phyloP scores from a whole-genome alignment of 1,139 yeast species.

The Blastobotrys indianensis region DNA sequence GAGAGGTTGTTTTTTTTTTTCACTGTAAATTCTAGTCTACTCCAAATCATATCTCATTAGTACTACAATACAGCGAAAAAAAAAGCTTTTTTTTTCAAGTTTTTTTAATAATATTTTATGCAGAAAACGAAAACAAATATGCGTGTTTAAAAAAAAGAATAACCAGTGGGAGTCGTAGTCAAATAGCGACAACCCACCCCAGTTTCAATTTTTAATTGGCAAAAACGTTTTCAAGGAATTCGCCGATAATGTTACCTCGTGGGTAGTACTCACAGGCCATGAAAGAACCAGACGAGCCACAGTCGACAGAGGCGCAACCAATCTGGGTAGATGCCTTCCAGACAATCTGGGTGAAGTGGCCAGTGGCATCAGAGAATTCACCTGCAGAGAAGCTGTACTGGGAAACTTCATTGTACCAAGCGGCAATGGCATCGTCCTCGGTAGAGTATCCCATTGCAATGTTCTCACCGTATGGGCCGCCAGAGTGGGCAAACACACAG shows the following conservation, averaged over 20 bases:
- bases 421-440: slow-evolving; percentile 58
- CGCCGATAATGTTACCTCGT: slow-evolving; percentile 38
- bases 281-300: slow-evolving; percentile 32
- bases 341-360: slow-evolving; percentile 82
- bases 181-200: no score
- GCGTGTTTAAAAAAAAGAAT: no score
- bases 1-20: no score
- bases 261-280: slow-evolving; percentile 39
- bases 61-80: no score
- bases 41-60: no score
- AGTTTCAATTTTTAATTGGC: slow-evolving; percentile 2
- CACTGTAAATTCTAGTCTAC: no score
- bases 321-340: slow-evolving; percentile 66
- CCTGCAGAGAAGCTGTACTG: slow-evolving; percentile 50
- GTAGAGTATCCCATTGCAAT: slow-evolving; percentile 65
- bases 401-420: slow-evolving; percentile 69
- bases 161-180: no score
- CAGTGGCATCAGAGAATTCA: slow-evolving; percentile 39
- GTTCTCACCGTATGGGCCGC: slow-evolving; percentile 82
- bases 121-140: no score
- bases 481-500: slow-evolving; percentile 73
- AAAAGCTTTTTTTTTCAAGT: no score
- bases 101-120: no score
- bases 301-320: slow-evolving; percentile 60
- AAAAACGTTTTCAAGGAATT: slow-evolving; percentile 45